Conservation (phyloP, 208 protist genomes). For the Trypanosoma conorhini region DNA sequence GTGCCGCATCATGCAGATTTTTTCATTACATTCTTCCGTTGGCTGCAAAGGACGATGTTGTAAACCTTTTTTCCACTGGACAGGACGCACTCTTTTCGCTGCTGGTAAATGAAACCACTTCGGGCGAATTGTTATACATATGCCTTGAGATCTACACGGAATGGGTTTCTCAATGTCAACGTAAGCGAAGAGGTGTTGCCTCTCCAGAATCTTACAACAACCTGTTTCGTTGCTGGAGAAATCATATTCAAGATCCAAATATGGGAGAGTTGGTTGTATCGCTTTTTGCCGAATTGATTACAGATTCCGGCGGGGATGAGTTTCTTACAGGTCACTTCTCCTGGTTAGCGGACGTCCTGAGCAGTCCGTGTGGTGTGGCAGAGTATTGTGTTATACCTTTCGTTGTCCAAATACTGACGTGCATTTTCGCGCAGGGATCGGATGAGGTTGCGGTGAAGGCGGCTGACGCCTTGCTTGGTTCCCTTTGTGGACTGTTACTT, state of each 20-base stretch:
- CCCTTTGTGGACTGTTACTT: constrained; percentile 50
- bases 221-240: constrained; percentile 58
- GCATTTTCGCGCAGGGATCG: constrained; percentile 31
- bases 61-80: constrained; percentile 9
- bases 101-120: constrained; percentile 11
- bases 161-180: constrained; percentile 23
- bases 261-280: constrained; percentile 48
- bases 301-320: constrained; percentile 17
- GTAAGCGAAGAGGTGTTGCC: constrained; percentile 15
- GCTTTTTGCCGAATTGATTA: constrained; percentile 35
- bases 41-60: background rate
- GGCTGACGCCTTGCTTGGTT: constrained; percentile 31
- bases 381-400: constrained; percentile 27
- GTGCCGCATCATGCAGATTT: constrained; percentile 35
- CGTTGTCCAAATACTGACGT: constrained; percentile 25
- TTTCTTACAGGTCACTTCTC: constrained; percentile 14
- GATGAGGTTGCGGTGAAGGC: constrained; percentile 25
- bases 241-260: constrained; percentile 65
- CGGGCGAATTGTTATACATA: constrained; percentile 38
- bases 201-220: constrained; percentile 16
- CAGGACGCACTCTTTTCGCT: constrained; percentile 32
- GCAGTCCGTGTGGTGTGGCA: constrained; percentile 6
- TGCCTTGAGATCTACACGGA: constrained; percentile 30
- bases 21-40: constrained; percentile 28
- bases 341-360: constrained; percentile 27